Percentiles rank a stretch among this genome's conserved stretches.
Conservation (phyloP, 2,329 filamentous ascomycete species). For the Plenodomus tracheiphilus region DNA sequence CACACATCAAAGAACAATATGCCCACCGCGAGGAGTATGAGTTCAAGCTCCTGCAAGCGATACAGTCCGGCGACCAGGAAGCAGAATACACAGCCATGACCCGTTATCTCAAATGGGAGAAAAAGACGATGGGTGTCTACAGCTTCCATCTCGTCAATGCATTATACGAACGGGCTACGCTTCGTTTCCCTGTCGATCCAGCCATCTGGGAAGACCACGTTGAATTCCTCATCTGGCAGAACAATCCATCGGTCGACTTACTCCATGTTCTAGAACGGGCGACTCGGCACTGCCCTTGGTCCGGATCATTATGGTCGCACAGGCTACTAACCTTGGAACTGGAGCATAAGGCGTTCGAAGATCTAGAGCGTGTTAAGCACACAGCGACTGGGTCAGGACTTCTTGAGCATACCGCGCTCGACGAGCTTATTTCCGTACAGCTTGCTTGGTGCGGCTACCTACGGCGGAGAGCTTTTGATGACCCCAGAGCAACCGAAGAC, state of each 20-base stretch:
- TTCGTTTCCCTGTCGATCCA: conserved; percentile 72
- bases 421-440: conserved; percentile 87
- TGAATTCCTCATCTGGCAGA: conserved; percentile 66
- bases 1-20: conserved; percentile 66
- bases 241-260: conserved; percentile 52
- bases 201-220: conserved; percentile 82
- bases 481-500: conserved; percentile 71
- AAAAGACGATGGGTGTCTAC: conserved; percentile 60
- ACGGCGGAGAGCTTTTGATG: conserved; percentile 78
- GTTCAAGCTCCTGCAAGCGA: conserved; percentile 63
- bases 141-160: conserved; percentile 59
- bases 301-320: conserved; percentile 85
- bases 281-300: conserved; percentile 91
- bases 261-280: conserved; percentile 78
- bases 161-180: conserved; percentile 78
- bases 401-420: conserved; percentile 82
- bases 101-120: conserved; percentile 87
- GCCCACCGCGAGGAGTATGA: conserved; percentile 70
- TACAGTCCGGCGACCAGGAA: conserved; percentile 59
- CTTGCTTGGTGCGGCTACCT: conserved; percentile 94
- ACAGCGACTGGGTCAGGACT: conserved; percentile 84
- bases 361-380: conserved; percentile 89
- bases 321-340: conserved; percentile 85
- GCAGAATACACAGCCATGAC: conserved; percentile 58
- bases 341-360: conserved; percentile 72